Percentiles rank a stretch among this genome's conserved stretches.
Evolutionary conservation across 768 basidiomycete species (phyloP).

Genomic region (Leccinum fibrillosum): DNA sequence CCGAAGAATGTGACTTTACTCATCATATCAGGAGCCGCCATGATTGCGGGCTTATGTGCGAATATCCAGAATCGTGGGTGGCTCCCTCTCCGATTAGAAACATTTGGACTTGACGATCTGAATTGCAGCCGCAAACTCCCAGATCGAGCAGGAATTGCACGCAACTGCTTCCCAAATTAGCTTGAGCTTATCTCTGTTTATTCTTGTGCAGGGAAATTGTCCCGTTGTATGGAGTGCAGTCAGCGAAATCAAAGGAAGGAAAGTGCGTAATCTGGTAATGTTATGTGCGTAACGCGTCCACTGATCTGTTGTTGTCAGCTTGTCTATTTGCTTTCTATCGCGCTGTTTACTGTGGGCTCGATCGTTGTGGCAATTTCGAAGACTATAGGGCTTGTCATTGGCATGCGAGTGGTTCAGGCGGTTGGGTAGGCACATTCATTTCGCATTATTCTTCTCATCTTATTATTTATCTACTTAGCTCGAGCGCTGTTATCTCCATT

Average conservation of each 20-base stretch:
- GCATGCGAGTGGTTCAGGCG: constrained; percentile 65
- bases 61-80: constrained; percentile 32
- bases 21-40: constrained; percentile 27
- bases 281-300: not conserved
- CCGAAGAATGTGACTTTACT: constrained; percentile 19
- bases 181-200: constrained; percentile 66
- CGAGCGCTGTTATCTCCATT: constrained; percentile 67
- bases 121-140: constrained; percentile 57
- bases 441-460: not conserved
- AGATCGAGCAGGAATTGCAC: constrained; percentile 60
- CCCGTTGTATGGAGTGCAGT: constrained; percentile 31
- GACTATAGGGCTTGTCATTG: constrained; percentile 57
- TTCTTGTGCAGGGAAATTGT: constrained; percentile 63
- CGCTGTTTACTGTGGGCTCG: constrained; percentile 53
- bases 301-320: constrained; percentile 30
- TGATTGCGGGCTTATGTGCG: constrained; percentile 27
- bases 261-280: constrained; percentile 35
- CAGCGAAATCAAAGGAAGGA: constrained; percentile 66
- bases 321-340: constrained; percentile 53
- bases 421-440: constrained; percentile 43
- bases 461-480: constrained; percentile 33
- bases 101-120: not conserved
- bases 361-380: constrained; percentile 56
- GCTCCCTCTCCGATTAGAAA: not conserved
- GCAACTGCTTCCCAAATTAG: constrained; percentile 64